Evolutionary conservation across 2,329 filamentous ascomycete genomes (phyloP), one percentile per base, ranked within the genome.

Genomic region (Trichophyton verrucosum): DNA sequence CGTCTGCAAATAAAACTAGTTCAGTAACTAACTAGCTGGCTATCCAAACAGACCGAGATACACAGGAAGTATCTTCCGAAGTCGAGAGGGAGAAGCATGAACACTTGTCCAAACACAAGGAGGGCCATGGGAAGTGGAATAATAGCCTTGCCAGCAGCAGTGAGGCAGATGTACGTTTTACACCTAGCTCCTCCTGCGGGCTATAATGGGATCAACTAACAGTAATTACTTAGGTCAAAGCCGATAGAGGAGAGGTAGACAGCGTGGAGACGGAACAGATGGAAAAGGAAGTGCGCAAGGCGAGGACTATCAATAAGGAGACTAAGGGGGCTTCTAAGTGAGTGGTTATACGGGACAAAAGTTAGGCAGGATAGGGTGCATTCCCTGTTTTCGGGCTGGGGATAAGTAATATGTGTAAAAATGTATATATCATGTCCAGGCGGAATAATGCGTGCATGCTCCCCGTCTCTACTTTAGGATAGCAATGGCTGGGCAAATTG

Each of bases 101-200:
- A 11, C 57, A 59, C 17, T 22, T 59, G 1, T 42, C 11, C 13
- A 59, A 36, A 36, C 57, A 49, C 17, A 47, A 59, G 15, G 57
- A 59, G 8, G 57, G 57, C 15, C 36, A 30, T 13, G 40, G 11
- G 2, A 44, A 33, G 15, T 59, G 57, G 57, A 46, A 46, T 15
- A 44, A 59, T 15, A 30, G 27, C 9, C 42, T 59, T 11, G 57
- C 57, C 2, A 59, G 57, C 27, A 36, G 9, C 9, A 59, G 57
- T 38, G 57, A 59, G 27, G 57, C 57, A 7, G 57, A 59, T 59
- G 57, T 59, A 49, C 9, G 20, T 20, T 20, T 20, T 20, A 20
- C 20, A 20, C 20, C 20, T 20, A 20, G 20, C 20, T 20, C 20
- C 20, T 20, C 20, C 36, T 20, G 27, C 15, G 1, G 6, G 6